phyloP scores from a whole-genome alignment of 306 rosid genomes.

The Citrullus amarus region DNA sequence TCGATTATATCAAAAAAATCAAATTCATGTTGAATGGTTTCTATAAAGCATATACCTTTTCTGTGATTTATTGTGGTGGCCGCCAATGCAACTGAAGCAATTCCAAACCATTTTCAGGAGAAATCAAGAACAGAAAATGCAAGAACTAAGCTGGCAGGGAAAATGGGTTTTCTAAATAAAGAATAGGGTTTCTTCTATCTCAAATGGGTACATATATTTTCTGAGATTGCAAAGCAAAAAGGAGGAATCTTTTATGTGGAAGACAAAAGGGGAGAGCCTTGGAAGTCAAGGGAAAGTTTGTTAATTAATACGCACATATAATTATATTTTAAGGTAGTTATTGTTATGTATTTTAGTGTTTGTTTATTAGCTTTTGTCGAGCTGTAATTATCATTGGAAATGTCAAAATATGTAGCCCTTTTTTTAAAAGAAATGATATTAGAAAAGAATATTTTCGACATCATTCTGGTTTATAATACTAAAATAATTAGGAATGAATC shows the following conservation, averaged over 20 bases:
- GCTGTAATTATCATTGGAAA: slow-evolving; percentile 12
- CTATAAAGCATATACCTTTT: slow-evolving; percentile 21
- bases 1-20: neutral
- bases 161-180: neutral
- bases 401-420: neutral
- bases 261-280: slow-evolving; percentile 43
- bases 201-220: neutral
- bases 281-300: slow-evolving; percentile 26
- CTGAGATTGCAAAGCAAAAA: slow-evolving; percentile 36
- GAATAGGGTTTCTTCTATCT: neutral
- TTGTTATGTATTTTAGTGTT: slow-evolving; percentile 29
- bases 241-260: slow-evolving; percentile 27
- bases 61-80: slow-evolving; percentile 20
- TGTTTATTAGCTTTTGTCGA: slow-evolving; percentile 26
- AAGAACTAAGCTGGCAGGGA: neutral
- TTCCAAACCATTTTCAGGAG: slow-evolving; percentile 26
- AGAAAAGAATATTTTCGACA: slow-evolving; percentile 2
- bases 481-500: neutral
- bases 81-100: slow-evolving; percentile 34
- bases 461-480: neutral
- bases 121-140: neutral
- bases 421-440: neutral
- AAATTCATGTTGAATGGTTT: neutral
- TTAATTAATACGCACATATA: neutral
- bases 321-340: slow-evolving; percentile 6